phyloP scores from a whole-genome alignment of 805 yeast genomes.

The Kluyveromyces starmeri region DNA sequence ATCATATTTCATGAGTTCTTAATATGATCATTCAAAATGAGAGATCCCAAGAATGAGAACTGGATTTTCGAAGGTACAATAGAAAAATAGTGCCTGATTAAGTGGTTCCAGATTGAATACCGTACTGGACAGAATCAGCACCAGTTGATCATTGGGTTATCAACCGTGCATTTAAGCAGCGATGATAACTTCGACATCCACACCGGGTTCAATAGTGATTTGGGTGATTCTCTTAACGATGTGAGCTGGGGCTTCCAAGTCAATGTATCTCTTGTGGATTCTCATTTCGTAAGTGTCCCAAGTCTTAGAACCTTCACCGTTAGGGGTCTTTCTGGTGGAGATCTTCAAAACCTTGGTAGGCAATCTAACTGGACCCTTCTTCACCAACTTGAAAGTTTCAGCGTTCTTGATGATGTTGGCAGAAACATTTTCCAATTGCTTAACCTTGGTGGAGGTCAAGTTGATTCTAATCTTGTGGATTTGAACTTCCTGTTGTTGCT shows the following conservation, averaged over 20 bases:
- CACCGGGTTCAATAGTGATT: slow-evolving; percentile 98
- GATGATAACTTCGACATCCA: slow-evolving; percentile 90
- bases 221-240: slow-evolving; percentile 93
- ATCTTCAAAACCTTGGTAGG: slow-evolving; percentile 98
- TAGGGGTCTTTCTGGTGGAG: slow-evolving; percentile 99
- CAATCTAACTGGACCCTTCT: slow-evolving; percentile 99
- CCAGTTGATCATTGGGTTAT: slow-evolving; percentile 1
- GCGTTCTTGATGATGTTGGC: slow-evolving; percentile 85
- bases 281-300: slow-evolving; percentile 99
- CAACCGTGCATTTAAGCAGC: slow-evolving; percentile 50
- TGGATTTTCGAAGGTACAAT: no score
- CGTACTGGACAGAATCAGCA: slow-evolving; percentile 1
- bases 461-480: slow-evolving; percentile 98
- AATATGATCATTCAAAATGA: neutral
- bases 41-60: neutral
- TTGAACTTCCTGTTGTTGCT: slow-evolving; percentile 69
- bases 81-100: no score
- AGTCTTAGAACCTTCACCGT: slow-evolving; percentile 99
- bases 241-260: slow-evolving; percentile 93
- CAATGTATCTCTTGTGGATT: slow-evolving; percentile 99
- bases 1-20: neutral
- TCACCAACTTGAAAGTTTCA: slow-evolving; percentile 67
- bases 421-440: slow-evolving; percentile 95
- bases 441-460: slow-evolving; percentile 96
- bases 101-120: no score